phyloP scores from a whole-genome alignment of 2,329 filamentous ascomycete genomes.

The Sporothrix mexicana region DNA sequence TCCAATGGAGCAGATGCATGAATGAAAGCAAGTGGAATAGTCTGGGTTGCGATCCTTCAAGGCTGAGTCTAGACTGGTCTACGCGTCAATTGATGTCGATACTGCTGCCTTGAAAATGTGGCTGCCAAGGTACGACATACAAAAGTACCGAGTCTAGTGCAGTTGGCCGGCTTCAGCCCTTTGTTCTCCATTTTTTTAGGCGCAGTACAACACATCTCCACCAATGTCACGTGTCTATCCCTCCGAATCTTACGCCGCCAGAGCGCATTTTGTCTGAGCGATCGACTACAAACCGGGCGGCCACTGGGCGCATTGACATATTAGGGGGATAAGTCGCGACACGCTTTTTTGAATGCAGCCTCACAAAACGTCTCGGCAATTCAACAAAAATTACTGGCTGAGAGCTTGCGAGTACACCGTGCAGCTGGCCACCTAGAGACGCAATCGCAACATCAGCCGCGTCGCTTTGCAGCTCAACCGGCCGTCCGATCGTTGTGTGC shows the following conservation, averaged over 20 bases:
- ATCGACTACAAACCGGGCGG: background rate
- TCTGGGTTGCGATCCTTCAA: background rate
- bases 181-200: background rate
- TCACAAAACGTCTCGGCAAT: background rate
- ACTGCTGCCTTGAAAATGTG: background rate
- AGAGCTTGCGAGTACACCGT: background rate
- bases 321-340: background rate
- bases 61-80: background rate
- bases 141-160: background rate
- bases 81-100: background rate
- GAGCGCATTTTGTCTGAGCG: background rate
- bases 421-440: too few relatives aligned
- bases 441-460: background rate
- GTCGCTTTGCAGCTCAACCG: background rate
- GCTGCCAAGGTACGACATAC: background rate
- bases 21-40: background rate
- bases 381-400: background rate
- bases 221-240: constrained; percentile 1
- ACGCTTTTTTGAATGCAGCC: background rate
- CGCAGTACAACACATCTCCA: background rate
- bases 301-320: background rate
- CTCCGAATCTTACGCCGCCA: background rate
- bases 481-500: background rate
- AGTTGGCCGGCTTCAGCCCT: background rate
- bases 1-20: too few relatives aligned